phyloP scores from a whole-genome alignment of 371 early-diverging fungal species.

The Lichtheimia corymbifera region DNA sequence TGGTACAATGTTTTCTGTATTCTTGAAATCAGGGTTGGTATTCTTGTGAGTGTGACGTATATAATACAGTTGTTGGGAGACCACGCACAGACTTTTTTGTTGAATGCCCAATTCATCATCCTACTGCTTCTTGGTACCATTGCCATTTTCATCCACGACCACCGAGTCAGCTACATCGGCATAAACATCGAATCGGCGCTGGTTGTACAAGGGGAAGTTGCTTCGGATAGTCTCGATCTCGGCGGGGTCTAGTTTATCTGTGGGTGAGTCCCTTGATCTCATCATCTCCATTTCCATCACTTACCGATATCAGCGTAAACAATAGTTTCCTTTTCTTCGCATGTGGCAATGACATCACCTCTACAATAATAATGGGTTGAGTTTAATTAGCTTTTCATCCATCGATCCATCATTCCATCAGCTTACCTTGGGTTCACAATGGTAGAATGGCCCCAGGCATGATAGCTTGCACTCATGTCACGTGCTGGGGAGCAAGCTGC shows the following conservation, averaged over 20 bases:
- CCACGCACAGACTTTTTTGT: too few relatives aligned
- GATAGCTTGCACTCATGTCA: constrained; percentile 73
- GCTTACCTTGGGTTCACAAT: constrained; percentile 81
- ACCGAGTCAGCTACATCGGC: constrained; percentile 50
- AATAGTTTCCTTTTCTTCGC: constrained; percentile 79
- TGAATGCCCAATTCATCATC: neutral
- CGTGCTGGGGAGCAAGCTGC: constrained; percentile 95
- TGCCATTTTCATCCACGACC: constrained; percentile 26
- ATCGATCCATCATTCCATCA: constrained; percentile 11
- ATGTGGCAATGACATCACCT: constrained; percentile 68
- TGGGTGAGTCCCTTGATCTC: neutral
- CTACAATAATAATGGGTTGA: constrained; percentile 17
- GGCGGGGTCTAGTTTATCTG: constrained; percentile 49
- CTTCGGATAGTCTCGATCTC: constrained; percentile 64
- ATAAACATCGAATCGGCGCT: constrained; percentile 92
- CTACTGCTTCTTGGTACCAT: constrained; percentile 25
- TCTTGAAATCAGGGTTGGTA: too few relatives aligned
- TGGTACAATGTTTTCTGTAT: too few relatives aligned
- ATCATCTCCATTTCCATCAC: neutral
- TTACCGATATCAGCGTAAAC: constrained; percentile 83
- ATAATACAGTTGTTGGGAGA: too few relatives aligned
- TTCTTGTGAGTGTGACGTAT: too few relatives aligned
- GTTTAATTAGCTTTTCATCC: neutral
- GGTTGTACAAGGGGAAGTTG: constrained; percentile 73
- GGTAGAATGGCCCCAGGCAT: constrained; percentile 95